Evolutionary conservation across 2,329 filamentous ascomycete genomes (phyloP).

Genomic region (Zymoseptoria pseudotritici): DNA sequence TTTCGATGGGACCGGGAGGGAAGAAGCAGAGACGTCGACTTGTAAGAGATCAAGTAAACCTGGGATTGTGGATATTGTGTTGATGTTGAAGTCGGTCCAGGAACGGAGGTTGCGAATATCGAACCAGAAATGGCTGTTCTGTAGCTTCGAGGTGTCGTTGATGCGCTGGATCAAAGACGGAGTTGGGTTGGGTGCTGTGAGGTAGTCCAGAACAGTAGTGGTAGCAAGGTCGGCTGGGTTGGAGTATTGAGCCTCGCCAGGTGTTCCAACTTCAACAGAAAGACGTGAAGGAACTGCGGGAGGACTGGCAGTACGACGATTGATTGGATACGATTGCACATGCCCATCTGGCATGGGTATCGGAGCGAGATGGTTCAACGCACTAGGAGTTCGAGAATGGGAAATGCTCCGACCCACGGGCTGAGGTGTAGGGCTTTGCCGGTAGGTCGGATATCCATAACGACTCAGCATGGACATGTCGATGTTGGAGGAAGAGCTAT

Average conservation of each 20-base stretch:
- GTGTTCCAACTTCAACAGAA: slow-evolving; percentile 32
- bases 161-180: slow-evolving; percentile 69
- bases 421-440: slow-evolving; percentile 32
- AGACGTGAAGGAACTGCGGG: slow-evolving; percentile 39
- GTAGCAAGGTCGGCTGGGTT: slow-evolving; percentile 31
- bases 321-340: slow-evolving; percentile 25
- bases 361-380: slow-evolving; percentile 31
- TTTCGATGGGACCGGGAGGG: slow-evolving; percentile 52
- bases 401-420: slow-evolving; percentile 19
- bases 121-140: slow-evolving; percentile 88
- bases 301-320: slow-evolving; percentile 26
- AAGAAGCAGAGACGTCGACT: slow-evolving; percentile 49
- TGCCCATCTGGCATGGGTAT: slow-evolving; percentile 25
- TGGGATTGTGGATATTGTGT: slow-evolving; percentile 64
- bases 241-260: slow-evolving; percentile 11
- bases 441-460: slow-evolving; percentile 78
- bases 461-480: slow-evolving; percentile 36
- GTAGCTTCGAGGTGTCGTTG: slow-evolving; percentile 63
- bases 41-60: slow-evolving; percentile 65
- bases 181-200: slow-evolving; percentile 72
- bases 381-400: slow-evolving; percentile 28
- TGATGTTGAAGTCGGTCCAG: slow-evolving; percentile 73
- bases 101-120: slow-evolving; percentile 79
- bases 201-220: slow-evolving; percentile 69
- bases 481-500: slow-evolving; percentile 27